phyloP scores from a whole-genome alignment of 2,329 filamentous ascomycete genomes.

The Trichoderma sp. region DNA sequence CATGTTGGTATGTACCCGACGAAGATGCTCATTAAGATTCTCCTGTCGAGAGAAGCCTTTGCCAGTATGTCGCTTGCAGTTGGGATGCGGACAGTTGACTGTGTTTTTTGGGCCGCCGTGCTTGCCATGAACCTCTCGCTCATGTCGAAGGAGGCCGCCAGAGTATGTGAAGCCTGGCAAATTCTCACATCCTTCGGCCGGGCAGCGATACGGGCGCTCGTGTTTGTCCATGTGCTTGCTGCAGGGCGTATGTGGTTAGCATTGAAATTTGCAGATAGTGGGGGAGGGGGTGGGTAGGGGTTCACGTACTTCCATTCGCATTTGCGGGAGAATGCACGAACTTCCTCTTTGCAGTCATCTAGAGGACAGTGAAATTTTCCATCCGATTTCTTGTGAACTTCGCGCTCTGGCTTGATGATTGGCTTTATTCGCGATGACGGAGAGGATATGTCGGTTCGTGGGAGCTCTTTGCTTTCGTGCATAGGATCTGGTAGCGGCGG shows the following conservation, averaged over 20 bases:
- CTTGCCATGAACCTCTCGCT: conserved; percentile 91
- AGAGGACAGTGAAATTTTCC: conserved; percentile 79
- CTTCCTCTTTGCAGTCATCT: conserved; percentile 67
- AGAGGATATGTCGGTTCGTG: conserved; percentile 41
- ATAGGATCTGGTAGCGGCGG: conserved; percentile 41
- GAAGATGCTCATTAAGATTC: conserved; percentile 90
- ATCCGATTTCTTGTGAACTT: conserved; percentile 64
- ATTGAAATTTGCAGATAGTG: background rate
- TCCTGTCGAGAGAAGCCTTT: conserved; percentile 92
- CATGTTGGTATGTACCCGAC: conserved; percentile 75
- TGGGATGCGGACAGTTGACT: conserved; percentile 80
- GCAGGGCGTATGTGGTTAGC: conserved; percentile 38
- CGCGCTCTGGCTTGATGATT: conserved; percentile 62
- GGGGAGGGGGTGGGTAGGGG: background rate
- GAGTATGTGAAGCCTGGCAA: conserved; percentile 94
- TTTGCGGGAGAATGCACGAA: conserved; percentile 73
- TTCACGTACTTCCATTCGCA: conserved; percentile 89
- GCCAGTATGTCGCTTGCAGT: conserved; percentile 87
- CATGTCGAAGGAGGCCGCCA: conserved; percentile 84
- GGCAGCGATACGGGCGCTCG: conserved; percentile 88
- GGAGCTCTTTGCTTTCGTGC: conserved; percentile 43
- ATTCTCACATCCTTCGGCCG: conserved; percentile 82
- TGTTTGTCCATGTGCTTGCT: conserved; percentile 99
- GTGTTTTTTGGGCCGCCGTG: conserved; percentile 87
- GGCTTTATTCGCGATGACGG: conserved; percentile 52